A percentile compares a stretch with the other conserved stretches of the same genome.
Conservation (phyloP, 352 stramenopile genomes). For the Pythium diclinum region DNA sequence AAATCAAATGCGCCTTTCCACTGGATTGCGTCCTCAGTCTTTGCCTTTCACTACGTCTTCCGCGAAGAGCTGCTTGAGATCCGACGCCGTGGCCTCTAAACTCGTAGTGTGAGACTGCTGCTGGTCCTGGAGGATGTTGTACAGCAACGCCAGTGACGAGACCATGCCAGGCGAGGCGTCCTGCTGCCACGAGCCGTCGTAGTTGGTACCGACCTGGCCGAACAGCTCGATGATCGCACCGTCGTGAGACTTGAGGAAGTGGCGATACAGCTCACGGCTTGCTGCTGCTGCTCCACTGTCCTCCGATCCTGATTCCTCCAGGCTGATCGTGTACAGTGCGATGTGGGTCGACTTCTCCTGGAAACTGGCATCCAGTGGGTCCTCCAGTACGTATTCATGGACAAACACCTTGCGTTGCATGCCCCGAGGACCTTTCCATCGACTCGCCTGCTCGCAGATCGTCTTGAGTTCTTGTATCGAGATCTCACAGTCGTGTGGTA, state of each 20-base stretch:
- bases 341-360: slow-evolving; percentile 73
- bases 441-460: slow-evolving; percentile 57
- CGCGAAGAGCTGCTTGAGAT: slow-evolving; percentile 4
- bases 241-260: slow-evolving; percentile 85
- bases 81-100: not conserved
- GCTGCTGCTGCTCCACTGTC: slow-evolving; percentile 10
- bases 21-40: too few species aligned
- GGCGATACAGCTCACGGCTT: slow-evolving; percentile 58
- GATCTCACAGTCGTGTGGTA: slow-evolving; percentile 88
- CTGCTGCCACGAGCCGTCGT: slow-evolving; percentile 41
- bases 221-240: slow-evolving; percentile 88
- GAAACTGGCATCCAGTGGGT: slow-evolving; percentile 63
- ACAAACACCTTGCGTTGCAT: slow-evolving; percentile 76
- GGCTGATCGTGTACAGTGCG: slow-evolving; percentile 74
- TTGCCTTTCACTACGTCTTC: not conserved
- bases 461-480: slow-evolving; percentile 63
- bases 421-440: slow-evolving; percentile 60
- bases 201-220: slow-evolving; percentile 41
- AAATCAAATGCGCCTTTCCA: too few species aligned
- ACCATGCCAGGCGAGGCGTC: slow-evolving; percentile 23
- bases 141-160: slow-evolving; percentile 42
- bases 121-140: slow-evolving; percentile 54
- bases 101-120: not conserved
- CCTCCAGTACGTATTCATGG: slow-evolving; percentile 71
- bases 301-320: slow-evolving; percentile 29